Evolutionary conservation across 306 rosid genomes (phyloP), one percentile per base, ranked within the genome.

Genomic region (Sechiopsis laciniata): DNA sequence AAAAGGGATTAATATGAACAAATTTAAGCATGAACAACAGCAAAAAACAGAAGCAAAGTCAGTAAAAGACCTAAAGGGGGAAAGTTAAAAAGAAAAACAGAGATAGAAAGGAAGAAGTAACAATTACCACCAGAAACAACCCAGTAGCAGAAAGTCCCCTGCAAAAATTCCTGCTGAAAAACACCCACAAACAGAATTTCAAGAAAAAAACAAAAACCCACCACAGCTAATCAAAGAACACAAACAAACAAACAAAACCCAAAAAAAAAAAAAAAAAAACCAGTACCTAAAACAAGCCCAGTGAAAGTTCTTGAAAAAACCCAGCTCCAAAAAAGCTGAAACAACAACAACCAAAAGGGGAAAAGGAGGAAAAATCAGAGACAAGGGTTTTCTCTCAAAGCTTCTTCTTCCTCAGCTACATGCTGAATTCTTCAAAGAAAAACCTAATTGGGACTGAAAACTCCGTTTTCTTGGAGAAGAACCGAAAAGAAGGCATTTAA

Each of bases 341-440:
- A 64, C 71, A 37, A 50, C 45, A 48, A 68, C 9, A 8, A 32
- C 19, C 73, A 68, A 68, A 48, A 68, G 73, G 53, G 29, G 10
- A 45, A 45, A 19, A 24, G 11, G 65, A 35, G 16, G 35, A 67
- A 50, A 68, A 68, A 68, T 2, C 73, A 68, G 73, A 68, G 56
- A 68, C 20, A 46, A 48, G 73, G 73, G 73, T 68, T 46, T 45
- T 40, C 26, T 64, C 71, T 40, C 53, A 7, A 6, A 21, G 72
- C 55, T 66, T 45, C 37, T 66, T 45, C 37, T 46, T 46, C 73
- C 37, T 45, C 10, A 46, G 73, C 56, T 67, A 67, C 20, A 67
- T 67, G 73, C 73, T 46, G 55, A 48, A 68, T 66, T 66, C 35
- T 20, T 19, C 35, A 1, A 66, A 66, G 72, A 66, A 66, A 65